Base-by-base conservation (phyloP, 495 filamentous ascomycete species). In the Glonium stellatum region DNA sequence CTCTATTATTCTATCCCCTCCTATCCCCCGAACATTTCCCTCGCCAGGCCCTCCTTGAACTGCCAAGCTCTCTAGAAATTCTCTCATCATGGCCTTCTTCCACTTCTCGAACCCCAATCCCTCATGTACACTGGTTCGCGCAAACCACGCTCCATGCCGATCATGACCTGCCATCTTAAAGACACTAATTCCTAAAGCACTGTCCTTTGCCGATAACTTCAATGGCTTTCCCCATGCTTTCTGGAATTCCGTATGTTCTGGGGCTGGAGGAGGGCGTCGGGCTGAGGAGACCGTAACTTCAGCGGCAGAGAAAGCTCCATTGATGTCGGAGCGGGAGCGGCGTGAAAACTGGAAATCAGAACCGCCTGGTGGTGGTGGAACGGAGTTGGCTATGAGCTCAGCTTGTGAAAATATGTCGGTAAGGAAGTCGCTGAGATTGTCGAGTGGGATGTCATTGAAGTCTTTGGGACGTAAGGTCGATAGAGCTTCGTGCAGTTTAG, bases 141-240 rank as follows among this genome's bases (percentile, higher is more conserved):
- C 90, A 72, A 97, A 97, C 92, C 92, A 97, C 3, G 83, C 78
- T 0, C 92, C 93, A 50, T 85, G 85, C 1, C 90, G 87, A 67
- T 97, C 93, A 57, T 85, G 83, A 0, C 86, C 83, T 0, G 76
- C 70, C 25, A 93, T 76, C 69, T 95, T 97, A 73, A 90, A 96
- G 12, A 97, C 81, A 22, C 78, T 74, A 18, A 97, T 81, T 0
- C 80, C 84, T 11, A 90, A 74, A 5, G 89, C 90, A 65, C 93
- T 95, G 6, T 92, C 86, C 61, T 79, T 84, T 0, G 78, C 66
- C 31, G 72, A 78, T 53, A 91, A 65, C 70, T 90, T 95, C 62
- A 90, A 72, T 10, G 88, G 87, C 66, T 93, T 96, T 49, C 84
- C 81, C 92, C 92, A 97, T 77, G 88, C 80, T 55, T 87, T 86